Conservation (phyloP, 225 moss, liverwort and hornwort species). For the Physcomitrellopsis africana region DNA sequence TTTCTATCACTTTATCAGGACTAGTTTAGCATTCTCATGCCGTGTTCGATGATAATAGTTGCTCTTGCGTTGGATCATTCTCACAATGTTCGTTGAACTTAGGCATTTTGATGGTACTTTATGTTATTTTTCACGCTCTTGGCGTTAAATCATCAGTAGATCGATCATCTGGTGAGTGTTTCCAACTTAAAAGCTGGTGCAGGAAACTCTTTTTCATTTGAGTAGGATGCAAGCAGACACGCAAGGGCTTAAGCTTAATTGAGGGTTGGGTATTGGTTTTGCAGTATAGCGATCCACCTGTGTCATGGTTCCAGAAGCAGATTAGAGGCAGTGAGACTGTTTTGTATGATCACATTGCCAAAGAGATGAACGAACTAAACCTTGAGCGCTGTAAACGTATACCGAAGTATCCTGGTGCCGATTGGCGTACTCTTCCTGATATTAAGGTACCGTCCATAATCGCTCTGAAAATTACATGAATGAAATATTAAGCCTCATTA, state of each 20-base stretch:
- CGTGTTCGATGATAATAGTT: not conserved
- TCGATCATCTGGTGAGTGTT: conserved; percentile 1
- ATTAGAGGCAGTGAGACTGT: conserved; percentile 72
- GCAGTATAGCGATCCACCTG: conserved; percentile 87
- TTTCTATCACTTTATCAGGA: not conserved
- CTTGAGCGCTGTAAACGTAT: conserved; percentile 87
- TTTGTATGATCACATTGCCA: conserved; percentile 80
- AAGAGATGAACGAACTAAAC: conserved; percentile 98
- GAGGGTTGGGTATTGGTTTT: conserved; percentile 32
- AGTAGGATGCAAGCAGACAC: not conserved
- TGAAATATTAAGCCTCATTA: not conserved
- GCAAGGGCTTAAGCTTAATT: conserved; percentile 13
- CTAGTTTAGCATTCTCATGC: not conserved
- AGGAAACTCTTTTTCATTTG: not conserved
- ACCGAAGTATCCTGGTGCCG: conserved; percentile 88
- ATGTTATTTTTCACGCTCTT: not conserved
- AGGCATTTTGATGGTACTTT: not conserved
- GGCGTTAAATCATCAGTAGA: no score
- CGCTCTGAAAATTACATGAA: not conserved
- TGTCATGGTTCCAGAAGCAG: conserved; percentile 93
- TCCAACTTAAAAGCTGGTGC: not conserved
- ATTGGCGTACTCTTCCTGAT: conserved; percentile 92
- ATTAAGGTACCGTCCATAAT: conserved; percentile 69
- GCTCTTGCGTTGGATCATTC: not conserved
- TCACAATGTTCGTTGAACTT: not conserved